These are phyloP conservation scores for Ustilago loliicola DNA, from an alignment of 1,284 basidiomycete genomes.

Conservation along the genomic window DNA sequence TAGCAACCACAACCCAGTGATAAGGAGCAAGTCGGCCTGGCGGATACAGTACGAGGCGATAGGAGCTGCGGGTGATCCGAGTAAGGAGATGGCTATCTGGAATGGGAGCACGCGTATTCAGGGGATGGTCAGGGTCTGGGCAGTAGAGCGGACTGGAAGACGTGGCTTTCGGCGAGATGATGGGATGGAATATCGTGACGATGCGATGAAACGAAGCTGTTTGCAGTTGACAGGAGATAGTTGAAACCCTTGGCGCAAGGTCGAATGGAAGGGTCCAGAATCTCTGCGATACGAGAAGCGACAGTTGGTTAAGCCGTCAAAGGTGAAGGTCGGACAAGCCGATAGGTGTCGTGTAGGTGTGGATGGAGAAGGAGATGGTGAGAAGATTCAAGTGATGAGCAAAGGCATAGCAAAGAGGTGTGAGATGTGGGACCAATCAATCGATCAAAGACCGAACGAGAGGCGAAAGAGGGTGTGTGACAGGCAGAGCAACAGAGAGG, in stretches of 20 bases:
- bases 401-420: neutral
- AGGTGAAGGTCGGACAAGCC: neutral
- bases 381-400: slow-evolving; percentile 1
- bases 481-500: slow-evolving; percentile 2
- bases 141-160: neutral
- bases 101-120: neutral
- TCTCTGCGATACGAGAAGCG: neutral
- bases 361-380: neutral
- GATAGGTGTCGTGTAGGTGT: neutral
- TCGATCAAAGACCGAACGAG: neutral
- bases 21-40: neutral
- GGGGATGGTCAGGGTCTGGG: neutral
- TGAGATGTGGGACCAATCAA: neutral
- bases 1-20: neutral
- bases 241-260: neutral
- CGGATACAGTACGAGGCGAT: neutral
- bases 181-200: neutral
- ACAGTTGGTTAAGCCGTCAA: neutral
- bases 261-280: neutral
- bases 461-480: neutral
- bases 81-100: neutral
- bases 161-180: neutral
- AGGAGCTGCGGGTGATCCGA: neutral
- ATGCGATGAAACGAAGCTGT: neutral
- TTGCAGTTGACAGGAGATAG: neutral